Evolutionary conservation across 208 protist species (phyloP).

Genomic region (Acanthamoeba sp.): DNA sequence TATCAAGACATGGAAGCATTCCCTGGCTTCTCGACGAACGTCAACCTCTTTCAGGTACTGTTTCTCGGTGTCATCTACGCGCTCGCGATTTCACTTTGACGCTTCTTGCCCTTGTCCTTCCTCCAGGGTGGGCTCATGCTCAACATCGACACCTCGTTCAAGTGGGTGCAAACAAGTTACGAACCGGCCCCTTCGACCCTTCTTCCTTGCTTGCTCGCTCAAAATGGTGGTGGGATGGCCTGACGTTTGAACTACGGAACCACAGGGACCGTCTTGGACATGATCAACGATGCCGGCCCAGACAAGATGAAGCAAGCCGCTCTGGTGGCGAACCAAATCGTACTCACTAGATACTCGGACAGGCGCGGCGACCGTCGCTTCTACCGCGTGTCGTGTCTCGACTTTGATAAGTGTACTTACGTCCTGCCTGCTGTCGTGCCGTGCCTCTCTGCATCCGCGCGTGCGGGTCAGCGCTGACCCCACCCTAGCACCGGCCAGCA

Average conservation of each 20-base stretch:
- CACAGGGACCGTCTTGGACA: not conserved
- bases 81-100: not conserved
- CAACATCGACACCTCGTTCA: not conserved
- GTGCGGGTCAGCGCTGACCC: not conserved
- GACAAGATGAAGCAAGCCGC: not conserved
- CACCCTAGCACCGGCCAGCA: not conserved
- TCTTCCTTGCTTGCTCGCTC: not conserved
- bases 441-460: too few species aligned
- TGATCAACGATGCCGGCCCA: not conserved
- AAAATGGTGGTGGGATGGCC: not conserved
- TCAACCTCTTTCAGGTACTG: not conserved
- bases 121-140: not conserved
- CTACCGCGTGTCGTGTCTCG: not conserved
- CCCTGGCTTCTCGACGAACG: not conserved
- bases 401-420: not conserved
- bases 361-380: not conserved
- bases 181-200: not conserved
- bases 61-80: not conserved
- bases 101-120: not conserved
- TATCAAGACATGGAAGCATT: not conserved
- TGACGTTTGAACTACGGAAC: not conserved
- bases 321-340: not conserved
- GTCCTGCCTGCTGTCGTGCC: not conserved
- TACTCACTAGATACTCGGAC: not conserved
- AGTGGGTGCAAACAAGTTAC: not conserved